phyloP scores from a whole-genome alignment of 495 filamentous ascomycete genomes.

The Podospora pseudoanserina region DNA sequence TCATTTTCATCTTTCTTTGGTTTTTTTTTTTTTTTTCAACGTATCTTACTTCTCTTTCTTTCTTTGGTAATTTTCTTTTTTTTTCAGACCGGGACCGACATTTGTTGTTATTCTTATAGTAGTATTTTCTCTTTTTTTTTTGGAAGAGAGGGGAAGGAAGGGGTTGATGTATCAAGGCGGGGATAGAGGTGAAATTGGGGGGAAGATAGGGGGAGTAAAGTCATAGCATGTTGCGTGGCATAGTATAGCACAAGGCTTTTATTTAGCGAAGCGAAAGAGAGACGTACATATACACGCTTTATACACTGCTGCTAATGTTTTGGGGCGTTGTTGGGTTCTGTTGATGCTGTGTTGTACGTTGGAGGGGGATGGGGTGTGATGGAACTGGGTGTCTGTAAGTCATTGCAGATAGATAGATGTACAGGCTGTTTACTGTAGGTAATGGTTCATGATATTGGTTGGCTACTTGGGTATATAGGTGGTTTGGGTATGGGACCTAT shows the following conservation, averaged over 20 bases:
- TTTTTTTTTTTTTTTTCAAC: constrained; percentile 2
- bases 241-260: neutral
- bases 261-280: neutral
- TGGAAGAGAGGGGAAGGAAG: neutral
- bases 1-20: neutral
- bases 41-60: neutral
- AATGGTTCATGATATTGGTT: too few species aligned
- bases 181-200: neutral
- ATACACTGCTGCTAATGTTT: neutral
- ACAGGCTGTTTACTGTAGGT: too few species aligned
- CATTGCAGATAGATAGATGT: too few species aligned
- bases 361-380: too few species aligned
- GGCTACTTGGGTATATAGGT: too few species aligned
- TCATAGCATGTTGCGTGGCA: neutral
- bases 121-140: neutral
- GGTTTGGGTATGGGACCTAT: too few species aligned
- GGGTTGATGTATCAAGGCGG: neutral
- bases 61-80: constrained; percentile 12
- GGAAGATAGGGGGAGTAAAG: neutral
- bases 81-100: neutral
- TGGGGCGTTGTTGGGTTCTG: neutral
- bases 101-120: neutral
- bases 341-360: neutral
- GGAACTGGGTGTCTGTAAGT: too few species aligned
- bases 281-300: neutral